A percentile compares a stretch with the other conserved stretches of the same genome.
Conservation (phyloP, 495 filamentous ascomycete genomes). For the Durotheca rogersii region DNA sequence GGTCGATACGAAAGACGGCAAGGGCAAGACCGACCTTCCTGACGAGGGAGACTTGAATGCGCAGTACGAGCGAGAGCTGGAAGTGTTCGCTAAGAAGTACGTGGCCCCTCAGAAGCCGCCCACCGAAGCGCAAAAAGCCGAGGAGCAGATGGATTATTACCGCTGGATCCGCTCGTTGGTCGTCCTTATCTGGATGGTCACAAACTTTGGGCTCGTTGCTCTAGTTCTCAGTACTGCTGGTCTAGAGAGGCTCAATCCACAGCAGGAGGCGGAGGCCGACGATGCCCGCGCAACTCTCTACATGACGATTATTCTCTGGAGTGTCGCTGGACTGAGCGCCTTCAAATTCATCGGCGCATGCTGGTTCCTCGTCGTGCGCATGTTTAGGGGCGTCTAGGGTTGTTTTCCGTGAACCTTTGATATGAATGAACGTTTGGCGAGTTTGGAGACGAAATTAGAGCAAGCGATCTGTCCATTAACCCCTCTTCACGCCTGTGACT, state of each 20-base stretch:
- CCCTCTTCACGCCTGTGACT: not conserved
- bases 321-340: slow-evolving; percentile 78
- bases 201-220: slow-evolving; percentile 85
- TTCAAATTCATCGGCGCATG: slow-evolving; percentile 90
- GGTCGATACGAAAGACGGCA: slow-evolving; percentile 84
- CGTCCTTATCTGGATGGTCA: slow-evolving; percentile 95
- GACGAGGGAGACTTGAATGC: slow-evolving; percentile 80
- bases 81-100: slow-evolving; percentile 67
- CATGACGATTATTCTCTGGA: slow-evolving; percentile 88
- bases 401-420: too few species aligned
- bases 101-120: slow-evolving; percentile 64
- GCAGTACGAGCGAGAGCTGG: slow-evolving; percentile 86
- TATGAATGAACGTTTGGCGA: too few species aligned
- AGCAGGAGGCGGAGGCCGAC: slow-evolving; percentile 46
- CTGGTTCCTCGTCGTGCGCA: slow-evolving; percentile 92
- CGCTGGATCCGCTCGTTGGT: slow-evolving; percentile 89
- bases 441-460: too few species aligned
- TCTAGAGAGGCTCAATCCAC: slow-evolving; percentile 61
- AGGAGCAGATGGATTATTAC: slow-evolving; percentile 98
- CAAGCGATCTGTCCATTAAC: too few species aligned
- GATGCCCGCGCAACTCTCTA: slow-evolving; percentile 68
- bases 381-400: slow-evolving; percentile 72
- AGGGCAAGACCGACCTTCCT: slow-evolving; percentile 91
- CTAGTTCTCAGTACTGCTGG: slow-evolving; percentile 86
- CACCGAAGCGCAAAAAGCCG: slow-evolving; percentile 58